phyloP scores from a whole-genome alignment of 768 basidiomycete genomes.

The Pholiota molesta region DNA sequence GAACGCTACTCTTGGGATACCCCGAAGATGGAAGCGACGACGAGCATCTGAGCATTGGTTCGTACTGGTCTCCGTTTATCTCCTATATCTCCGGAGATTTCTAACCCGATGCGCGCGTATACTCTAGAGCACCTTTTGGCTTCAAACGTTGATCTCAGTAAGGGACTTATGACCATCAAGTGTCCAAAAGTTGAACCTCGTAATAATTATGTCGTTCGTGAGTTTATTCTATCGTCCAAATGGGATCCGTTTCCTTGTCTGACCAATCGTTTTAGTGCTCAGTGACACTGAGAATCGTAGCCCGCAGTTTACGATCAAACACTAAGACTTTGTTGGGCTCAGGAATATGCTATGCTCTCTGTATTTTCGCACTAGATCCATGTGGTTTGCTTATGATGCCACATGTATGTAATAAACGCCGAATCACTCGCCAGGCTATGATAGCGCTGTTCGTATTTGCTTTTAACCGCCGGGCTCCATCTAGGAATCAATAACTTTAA shows the following conservation, averaged over 20 bases:
- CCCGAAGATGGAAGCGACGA: slow-evolving; percentile 35
- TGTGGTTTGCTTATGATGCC: neutral
- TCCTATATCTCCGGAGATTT: slow-evolving; percentile 14
- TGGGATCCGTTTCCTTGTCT: slow-evolving; percentile 1
- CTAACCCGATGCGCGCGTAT: slow-evolving; percentile 10
- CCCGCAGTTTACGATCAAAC: slow-evolving; percentile 47
- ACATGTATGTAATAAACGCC: neutral
- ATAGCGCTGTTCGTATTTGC: neutral
- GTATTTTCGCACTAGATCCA: neutral
- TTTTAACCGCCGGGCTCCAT: slow-evolving; percentile 3
- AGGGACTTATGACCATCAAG: slow-evolving; percentile 41
- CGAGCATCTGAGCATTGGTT: slow-evolving; percentile 53
- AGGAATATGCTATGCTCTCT: neutral
- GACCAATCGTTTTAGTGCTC: slow-evolving; percentile 37
- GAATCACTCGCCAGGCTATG: neutral
- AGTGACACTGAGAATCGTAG: slow-evolving; percentile 63
- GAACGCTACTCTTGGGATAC: slow-evolving; percentile 49
- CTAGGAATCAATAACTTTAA: slow-evolving; percentile 2
- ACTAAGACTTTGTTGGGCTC: slow-evolving; percentile 7
- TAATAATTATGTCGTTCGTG: slow-evolving; percentile 50
- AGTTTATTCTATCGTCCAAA: slow-evolving; percentile 28
- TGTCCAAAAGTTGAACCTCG: slow-evolving; percentile 44
- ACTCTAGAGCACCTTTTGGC: slow-evolving; percentile 53
- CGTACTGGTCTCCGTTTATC: slow-evolving; percentile 11
- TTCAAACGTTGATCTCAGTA: slow-evolving; percentile 41